Evolutionary conservation across 2,329 filamentous ascomycete species (phyloP).

Genomic region (Fusarium albidum): DNA sequence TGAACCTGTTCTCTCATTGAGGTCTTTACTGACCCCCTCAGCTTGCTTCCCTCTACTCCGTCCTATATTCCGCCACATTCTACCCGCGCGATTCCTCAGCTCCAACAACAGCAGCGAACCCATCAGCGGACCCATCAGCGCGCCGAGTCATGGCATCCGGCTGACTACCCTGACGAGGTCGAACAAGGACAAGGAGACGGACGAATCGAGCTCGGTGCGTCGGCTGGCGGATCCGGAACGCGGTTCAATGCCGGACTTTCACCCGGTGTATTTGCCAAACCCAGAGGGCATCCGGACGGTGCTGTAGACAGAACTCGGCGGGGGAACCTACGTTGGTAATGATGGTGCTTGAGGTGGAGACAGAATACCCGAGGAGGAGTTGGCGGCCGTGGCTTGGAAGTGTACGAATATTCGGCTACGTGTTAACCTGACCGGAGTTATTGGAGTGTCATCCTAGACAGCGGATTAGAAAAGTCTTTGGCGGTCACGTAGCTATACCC

Average conservation of each 20-base stretch:
- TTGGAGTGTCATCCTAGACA: too few relatives aligned
- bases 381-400: too few relatives aligned
- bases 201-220: conserved; percentile 36
- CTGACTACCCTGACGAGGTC: conserved; percentile 31
- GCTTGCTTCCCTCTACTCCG: conserved; percentile 37
- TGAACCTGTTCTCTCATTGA: too few relatives aligned
- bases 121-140: conserved; percentile 34
- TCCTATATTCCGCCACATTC: conserved; percentile 33
- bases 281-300: conserved; percentile 19
- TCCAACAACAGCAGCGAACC: conserved; percentile 33
- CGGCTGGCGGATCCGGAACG: conserved; percentile 31
- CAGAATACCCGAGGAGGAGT: too few relatives aligned
- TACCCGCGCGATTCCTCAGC: conserved; percentile 34
- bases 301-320: too few relatives aligned
- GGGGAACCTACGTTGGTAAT: too few relatives aligned
- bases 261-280: not conserved
- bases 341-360: too few relatives aligned
- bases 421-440: too few relatives aligned
- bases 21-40: not conserved
- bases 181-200: conserved; percentile 30
- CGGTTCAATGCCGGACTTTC: conserved; percentile 21
- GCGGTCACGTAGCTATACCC: too few relatives aligned
- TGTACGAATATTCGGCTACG: too few relatives aligned
- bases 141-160: conserved; percentile 22
- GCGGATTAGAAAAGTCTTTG: too few relatives aligned